Evolutionary conservation across 148 eudicot genomes (phyloP), one percentile per base, ranked within the genome.

Genomic region (Rhododendron henanense): DNA sequence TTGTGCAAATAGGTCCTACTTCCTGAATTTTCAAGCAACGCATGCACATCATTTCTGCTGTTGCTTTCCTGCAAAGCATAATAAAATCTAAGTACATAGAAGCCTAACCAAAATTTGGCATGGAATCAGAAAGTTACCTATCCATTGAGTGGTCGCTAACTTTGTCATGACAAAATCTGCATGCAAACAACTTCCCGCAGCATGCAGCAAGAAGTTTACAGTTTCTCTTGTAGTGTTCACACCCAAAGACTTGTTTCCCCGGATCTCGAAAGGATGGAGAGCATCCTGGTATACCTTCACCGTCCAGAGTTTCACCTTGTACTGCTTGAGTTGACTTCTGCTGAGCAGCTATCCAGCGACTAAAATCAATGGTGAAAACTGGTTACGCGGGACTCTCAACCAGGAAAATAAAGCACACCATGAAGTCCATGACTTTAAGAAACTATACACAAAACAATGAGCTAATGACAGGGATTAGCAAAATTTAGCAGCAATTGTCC

Each of bases 21-120:
- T 95, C 92, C 85, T 96, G 99, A 85, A 95, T 88, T 91, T 93
- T 89, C 85, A 94, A 87, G 90, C 99, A 96, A n/a, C 85, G 87
- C 99, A 96, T 96, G 78, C 99, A 96, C 98, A 96, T 93, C 98
- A 96, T 96, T 88, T 96, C 99, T 82, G 93, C 80, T 84, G 99
- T 96, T 83, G 95, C 95, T 85, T 96, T 96, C 93, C 99, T 96
- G 93, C 67, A 86, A 84, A 84, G 65, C 76, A 39, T 81, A 61
- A 73, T 63, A 50, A 41, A 28, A 74, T 3, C 50, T 16, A 41
- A 28, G 57, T 41, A 85, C 39, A 76, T 6, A 35, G 19, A 86
- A 80, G 45, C 23, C 82, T 11, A 47, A 39, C 35, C 31, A 83
- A 55, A 47, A 41, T 71, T 55, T 81, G n/a, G 51, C 51, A 35